Conservation (phyloP, 1,139 yeast genomes). For the Suzukiozyma palmioleophila region DNA sequence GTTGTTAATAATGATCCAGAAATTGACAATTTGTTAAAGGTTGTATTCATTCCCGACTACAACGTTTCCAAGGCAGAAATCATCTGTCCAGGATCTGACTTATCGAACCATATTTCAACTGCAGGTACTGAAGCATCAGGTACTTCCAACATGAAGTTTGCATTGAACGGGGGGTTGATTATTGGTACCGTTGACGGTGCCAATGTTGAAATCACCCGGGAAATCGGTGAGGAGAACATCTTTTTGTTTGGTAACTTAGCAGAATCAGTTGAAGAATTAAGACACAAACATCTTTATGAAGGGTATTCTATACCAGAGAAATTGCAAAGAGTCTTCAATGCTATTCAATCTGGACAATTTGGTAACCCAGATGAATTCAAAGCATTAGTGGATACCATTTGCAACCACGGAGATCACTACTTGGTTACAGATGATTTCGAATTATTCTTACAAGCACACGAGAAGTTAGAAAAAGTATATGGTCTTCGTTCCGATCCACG, state of each 20-base stretch:
- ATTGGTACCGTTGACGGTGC: conserved; percentile 98
- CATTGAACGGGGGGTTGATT: conserved; percentile 87
- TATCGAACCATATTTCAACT: conserved; percentile 93
- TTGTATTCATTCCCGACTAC: conserved; percentile 85
- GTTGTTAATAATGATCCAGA: conserved; percentile 77
- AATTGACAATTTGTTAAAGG: conserved; percentile 73
- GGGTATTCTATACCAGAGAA: conserved; percentile 52
- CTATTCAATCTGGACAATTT: conserved; percentile 65
- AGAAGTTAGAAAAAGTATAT: conserved; percentile 68
- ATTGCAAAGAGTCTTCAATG: conserved; percentile 59
- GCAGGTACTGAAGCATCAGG: conserved; percentile 98
- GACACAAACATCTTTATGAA: conserved; percentile 68
- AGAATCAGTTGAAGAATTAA: conserved; percentile 81
- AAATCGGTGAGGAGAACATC: conserved; percentile 88
- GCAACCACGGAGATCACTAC: conserved; percentile 77
- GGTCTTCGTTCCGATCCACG: conserved; percentile 30
- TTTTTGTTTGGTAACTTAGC: conserved; percentile 88
- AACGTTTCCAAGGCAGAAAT: conserved; percentile 93
- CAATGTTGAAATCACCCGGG: conserved; percentile 90
- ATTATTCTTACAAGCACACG: conserved; percentile 77
- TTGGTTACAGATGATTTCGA: conserved; percentile 87
- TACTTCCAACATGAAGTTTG: conserved; percentile 94
- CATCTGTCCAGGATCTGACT: conserved; percentile 84
- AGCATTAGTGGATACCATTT: conserved; percentile 65
- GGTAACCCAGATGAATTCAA: conserved; percentile 69